Conservation (phyloP, 73 alveolate species). For the Paramecium pentaurelia region DNA sequence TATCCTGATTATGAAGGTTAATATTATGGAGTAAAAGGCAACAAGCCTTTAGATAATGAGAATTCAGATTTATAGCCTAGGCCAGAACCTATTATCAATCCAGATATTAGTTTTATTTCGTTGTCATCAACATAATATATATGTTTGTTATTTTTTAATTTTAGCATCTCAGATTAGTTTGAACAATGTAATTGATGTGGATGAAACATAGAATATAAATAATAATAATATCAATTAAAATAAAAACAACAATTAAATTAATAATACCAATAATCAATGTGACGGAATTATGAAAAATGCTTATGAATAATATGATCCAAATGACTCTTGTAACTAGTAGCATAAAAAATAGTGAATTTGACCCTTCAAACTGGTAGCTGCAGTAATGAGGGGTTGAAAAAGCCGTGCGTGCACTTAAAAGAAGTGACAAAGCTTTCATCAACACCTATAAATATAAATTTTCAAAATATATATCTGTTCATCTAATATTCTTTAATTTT, state of each 20-base stretch:
- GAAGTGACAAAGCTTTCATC: conserved; percentile 27
- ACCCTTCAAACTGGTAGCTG: background rate
- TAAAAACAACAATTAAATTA: background rate
- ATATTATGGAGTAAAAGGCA: background rate
- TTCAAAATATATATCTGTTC: background rate
- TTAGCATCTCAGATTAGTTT: background rate
- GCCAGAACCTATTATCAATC: background rate
- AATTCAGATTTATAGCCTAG: background rate
- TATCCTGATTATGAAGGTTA: background rate
- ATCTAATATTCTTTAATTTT: background rate
- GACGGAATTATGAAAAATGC: background rate
- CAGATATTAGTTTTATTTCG: background rate
- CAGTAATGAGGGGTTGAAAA: conserved; percentile 28
- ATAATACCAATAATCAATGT: background rate
- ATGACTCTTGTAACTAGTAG: background rate
- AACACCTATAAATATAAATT: conserved; percentile 7
- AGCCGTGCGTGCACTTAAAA: background rate
- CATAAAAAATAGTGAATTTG: background rate
- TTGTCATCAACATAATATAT: background rate
- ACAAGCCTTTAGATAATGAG: background rate
- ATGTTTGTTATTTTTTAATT: background rate
- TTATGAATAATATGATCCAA: background rate
- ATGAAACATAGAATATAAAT: background rate
- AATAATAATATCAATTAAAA: background rate
- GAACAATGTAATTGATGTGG: background rate